Evolutionary conservation across 805 yeast genomes (phyloP), one percentile per base, ranked within the genome.

Genomic region (Starmerella geochares): DNA sequence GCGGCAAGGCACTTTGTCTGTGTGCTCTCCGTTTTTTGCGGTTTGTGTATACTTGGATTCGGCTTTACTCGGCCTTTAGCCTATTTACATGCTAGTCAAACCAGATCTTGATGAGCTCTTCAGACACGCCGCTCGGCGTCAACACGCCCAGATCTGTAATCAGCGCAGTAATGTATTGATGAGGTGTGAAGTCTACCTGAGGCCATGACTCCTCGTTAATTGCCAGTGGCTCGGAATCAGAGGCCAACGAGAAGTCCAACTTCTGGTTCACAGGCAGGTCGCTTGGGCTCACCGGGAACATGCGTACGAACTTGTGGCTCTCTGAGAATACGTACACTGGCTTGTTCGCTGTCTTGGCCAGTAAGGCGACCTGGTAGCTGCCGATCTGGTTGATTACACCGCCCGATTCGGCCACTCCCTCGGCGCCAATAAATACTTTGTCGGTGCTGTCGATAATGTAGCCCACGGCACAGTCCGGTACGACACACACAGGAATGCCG

Each of bases 391-490:
- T 92, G 58, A 92, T 90, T 43, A 94, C 86, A 29, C 99, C 99
- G 50, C 99, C 99, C 64, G 94, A 83, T 70, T 92, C 99, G 3
- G 95, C 95, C 3, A 92, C 99, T 58, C 99, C 99, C 67, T 92
- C 98, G 1, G 98, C 98, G 49, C 99, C 99, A 57, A 92, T 92
- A 56, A 92, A 76, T 4, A 92, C 84, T 66, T 92, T 90, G 68
- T 90, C 94, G 13, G 88, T 87, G 65, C 84, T 83, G 65, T 86
- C 88, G 52, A 92, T 80, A 33, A 87, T 86, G 58, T 80, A 86
- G 0, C 97, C 97, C 13, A 90, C 96, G 7, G 95, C 94, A 48
- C 86, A 80, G 64, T 92, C 99, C 16, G 86, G 88, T 45, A 92
- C 84, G 47, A 87, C 73, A 47, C 86, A 80, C 11, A 83, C 92